Evolutionary conservation across 768 basidiomycete species (phyloP), one percentile per base, ranked within the genome.

Genomic region (Strobilomyces confusus): DNA sequence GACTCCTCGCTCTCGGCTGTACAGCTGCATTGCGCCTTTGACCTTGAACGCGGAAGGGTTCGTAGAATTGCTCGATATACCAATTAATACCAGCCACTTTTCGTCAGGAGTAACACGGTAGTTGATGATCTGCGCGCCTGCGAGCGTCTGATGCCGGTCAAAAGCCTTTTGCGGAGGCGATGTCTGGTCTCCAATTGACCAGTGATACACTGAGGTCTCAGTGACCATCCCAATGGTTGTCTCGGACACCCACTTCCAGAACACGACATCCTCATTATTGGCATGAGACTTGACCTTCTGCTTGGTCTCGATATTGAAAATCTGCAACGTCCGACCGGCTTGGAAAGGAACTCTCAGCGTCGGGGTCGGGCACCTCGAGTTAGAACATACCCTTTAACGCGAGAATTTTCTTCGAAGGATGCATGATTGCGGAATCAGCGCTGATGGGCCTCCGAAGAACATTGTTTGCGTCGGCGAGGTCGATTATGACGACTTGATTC

Each of bases 401-500:
- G 53, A 99, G 82, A 71, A 98, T 92, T 82, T 98, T 98, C 76
- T 95, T 85, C 56, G 81, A 83, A 38, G 92, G 92, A 68, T 98
- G 94, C 95, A 99, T 98, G 63, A 99, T 97, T 52, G 97, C 95
- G 36, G 92, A 92, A 70, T 99, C 97, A n/a, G 97, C 97, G 23
- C 91, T 89, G 66, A 99, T 98, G 57, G 94, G 94, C 62, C 94
- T 80, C 55, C 94, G 87, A 51, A 95, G 81, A 63, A 98, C 90
- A 87, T 95, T 92, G 77, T 98, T 98, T 64, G 95, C 92, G 72
- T 98, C 92, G 56, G 88, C 78, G 58, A 99, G 86, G 84, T 98
- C 95, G 68, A 99, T 89, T 68, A 99, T 98, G 69, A 98, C 95
- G 58, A 99, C 97, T 74, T 98, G 95, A 73, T 95, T 93, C 67